Conservation (phyloP, 2,329 filamentous ascomycete species). For the Ascochyta fabae region DNA sequence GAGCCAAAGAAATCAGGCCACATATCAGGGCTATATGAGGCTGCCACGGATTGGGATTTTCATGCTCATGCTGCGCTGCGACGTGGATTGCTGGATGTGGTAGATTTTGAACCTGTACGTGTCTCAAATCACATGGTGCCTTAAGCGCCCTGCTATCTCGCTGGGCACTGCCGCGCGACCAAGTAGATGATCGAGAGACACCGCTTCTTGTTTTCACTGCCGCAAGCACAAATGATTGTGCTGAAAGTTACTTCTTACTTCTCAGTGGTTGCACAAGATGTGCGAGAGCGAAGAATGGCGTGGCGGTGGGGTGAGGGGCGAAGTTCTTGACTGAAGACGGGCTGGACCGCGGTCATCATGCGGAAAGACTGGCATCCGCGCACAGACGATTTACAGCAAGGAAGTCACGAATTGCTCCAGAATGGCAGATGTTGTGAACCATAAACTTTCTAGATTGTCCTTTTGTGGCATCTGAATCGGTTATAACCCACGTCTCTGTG, state of each 20-base stretch:
- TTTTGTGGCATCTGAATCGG: background rate
- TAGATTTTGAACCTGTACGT: slow-evolving; percentile 32
- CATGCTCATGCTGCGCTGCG: slow-evolving; percentile 38
- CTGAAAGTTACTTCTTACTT: background rate
- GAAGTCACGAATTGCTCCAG: slow-evolving; percentile 1
- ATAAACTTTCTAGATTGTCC: background rate
- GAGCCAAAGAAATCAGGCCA: slow-evolving; percentile 39
- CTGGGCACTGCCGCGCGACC: background rate
- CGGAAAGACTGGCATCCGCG: slow-evolving; percentile 22
- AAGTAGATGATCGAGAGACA: slow-evolving; percentile 2
- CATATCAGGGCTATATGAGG: slow-evolving; percentile 39
- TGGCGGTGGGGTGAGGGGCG: slow-evolving; percentile 11
- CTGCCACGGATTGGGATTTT: slow-evolving; percentile 24
- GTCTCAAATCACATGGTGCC: slow-evolving; percentile 34
- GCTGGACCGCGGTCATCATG: slow-evolving; percentile 10
- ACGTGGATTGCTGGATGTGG: slow-evolving; percentile 37
- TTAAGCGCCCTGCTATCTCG: slow-evolving; percentile 32
- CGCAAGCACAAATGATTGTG: slow-evolving; percentile 19
- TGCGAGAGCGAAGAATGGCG: slow-evolving; percentile 5
- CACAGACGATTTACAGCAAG: slow-evolving; percentile 10
- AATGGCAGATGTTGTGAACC: slow-evolving; percentile 1
- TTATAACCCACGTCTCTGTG: background rate
- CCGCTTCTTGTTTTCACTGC: slow-evolving; percentile 3
- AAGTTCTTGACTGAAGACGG: background rate
- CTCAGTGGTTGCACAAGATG: slow-evolving; percentile 1